phyloP scores from a whole-genome alignment of 2,329 filamentous ascomycete species.

The Ambrosiella xylebori region DNA sequence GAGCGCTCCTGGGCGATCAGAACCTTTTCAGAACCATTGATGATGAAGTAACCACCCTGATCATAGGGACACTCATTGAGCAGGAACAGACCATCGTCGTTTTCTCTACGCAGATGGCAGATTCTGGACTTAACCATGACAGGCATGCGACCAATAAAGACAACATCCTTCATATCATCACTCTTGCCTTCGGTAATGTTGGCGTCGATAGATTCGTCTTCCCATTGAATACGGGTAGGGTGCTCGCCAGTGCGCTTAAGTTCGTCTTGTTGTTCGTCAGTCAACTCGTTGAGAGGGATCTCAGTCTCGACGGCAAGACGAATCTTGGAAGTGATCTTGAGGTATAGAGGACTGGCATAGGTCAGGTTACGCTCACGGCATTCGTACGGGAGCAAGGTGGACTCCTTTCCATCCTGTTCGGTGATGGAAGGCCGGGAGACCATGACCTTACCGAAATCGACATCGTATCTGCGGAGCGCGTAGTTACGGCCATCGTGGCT shows the following conservation, averaged over 20 bases:
- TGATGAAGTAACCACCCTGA: conserved; percentile 96
- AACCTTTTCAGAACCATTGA: conserved; percentile 98
- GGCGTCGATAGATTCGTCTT: conserved; percentile 35
- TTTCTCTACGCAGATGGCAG: conserved; percentile 70
- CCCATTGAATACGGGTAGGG: conserved; percentile 42
- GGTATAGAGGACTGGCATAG: conserved; percentile 80
- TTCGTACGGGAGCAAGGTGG: conserved; percentile 79
- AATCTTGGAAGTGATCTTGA: conserved; percentile 72
- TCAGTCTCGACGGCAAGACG: conserved; percentile 65
- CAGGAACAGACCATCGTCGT: conserved; percentile 71
- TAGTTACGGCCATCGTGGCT: conserved; percentile 61
- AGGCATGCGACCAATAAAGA: conserved; percentile 89
- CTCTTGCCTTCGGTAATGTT: conserved; percentile 20
- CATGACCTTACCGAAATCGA: conserved; percentile 81
- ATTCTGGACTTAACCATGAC: conserved; percentile 98
- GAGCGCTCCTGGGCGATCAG: conserved; percentile 94
- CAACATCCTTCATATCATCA: conserved; percentile 46
- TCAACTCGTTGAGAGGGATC: conserved; percentile 48
- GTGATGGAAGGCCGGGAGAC: conserved; percentile 81
- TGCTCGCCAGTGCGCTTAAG: conserved; percentile 36
- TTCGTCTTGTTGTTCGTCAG: conserved; percentile 43
- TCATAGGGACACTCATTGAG: conserved; percentile 97
- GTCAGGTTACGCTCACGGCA: conserved; percentile 90
- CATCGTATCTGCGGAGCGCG: conserved; percentile 78
- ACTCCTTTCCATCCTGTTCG: conserved; percentile 79